Base-by-base conservation (phyloP, 106 monocot genomes). In the Dioscorea alata region DNA sequence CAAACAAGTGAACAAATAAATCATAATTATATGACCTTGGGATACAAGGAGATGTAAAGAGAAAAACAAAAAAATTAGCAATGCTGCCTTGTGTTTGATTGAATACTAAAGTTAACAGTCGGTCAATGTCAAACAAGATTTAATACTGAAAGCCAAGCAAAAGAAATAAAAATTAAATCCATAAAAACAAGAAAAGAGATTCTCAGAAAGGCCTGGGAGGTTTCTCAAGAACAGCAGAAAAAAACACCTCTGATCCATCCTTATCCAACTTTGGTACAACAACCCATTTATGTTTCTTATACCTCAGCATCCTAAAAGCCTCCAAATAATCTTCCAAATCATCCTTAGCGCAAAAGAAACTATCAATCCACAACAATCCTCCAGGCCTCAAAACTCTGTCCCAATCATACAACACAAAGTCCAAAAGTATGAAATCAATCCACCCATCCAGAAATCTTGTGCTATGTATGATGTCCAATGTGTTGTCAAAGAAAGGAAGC, bases 401-500 rank as follows among this genome's bases (percentile, higher is more conserved):
- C 87, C 91, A 88, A 24, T 91, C 87, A 52, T 85, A 85, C 80
- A 91, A 59, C 6, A 91, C 63, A 22, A 88, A 88, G 57, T 91
- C 91, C 49, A 91, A 50, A 17, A 87, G 50, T 0, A 91, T 31
- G 31, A 84, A 50, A 61, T 91, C 87, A 16, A 91, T 91, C 91
- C 87, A 91, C 4, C 91, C 87, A 49, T 91, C 91, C 0, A 91
- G 77, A 63, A 91, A 91, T 61, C 84, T 76, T 0, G 91, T 80
- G 2, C 82, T 85, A 69, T 91, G 84, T 6, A 88, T 77, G 35
- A 91, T 69, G 32, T 90, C 90, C 14, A 90, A 67, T 12, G 90
- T 90, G 80, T 91, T 91, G 63, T 91, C 91, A 23, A 91, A 85
- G 79, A 91, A 85, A 1, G 91, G 91, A 16, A 91, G 80, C 64